These are phyloP conservation scores for Rutstroemia sp. DNA, from an alignment of 2,329 filamentous ascomycete species.

Conservation along the genomic window DNA sequence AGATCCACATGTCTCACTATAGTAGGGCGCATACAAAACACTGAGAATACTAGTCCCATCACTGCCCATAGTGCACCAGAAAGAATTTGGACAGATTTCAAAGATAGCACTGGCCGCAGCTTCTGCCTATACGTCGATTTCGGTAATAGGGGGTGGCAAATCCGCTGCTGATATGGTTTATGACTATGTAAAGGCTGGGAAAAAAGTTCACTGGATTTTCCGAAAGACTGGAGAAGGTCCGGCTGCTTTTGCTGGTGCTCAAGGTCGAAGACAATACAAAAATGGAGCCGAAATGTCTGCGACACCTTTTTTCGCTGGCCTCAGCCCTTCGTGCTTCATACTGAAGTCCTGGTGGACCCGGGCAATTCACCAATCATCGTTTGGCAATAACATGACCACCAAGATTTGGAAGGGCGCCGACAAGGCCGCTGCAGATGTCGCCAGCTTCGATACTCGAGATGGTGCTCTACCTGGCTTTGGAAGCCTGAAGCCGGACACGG, in stretches of 20 bases:
- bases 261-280: neutral
- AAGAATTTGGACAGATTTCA: slow-evolving; percentile 7
- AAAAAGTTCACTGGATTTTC: neutral
- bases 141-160: slow-evolving; percentile 5
- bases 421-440: slow-evolving; percentile 18
- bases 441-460: slow-evolving; percentile 18
- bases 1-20: no score
- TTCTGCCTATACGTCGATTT: neutral
- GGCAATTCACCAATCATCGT: slow-evolving; percentile 11
- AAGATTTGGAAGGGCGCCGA: slow-evolving; percentile 20
- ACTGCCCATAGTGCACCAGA: slow-evolving; percentile 2
- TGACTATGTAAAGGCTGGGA: neutral
- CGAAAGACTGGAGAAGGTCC: neutral
- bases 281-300: slow-evolving; percentile 16
- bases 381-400: slow-evolving; percentile 15
- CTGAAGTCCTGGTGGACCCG: slow-evolving; percentile 8
- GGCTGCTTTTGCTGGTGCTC: neutral
- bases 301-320: slow-evolving; percentile 9
- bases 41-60: no score
- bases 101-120: neutral
- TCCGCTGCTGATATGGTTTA: slow-evolving; percentile 1
- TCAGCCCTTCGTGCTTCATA: slow-evolving; percentile 13
- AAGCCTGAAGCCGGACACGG: slow-evolving; percentile 8
- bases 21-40: no score
- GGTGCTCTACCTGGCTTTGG: slow-evolving; percentile 12